Evolutionary conservation across 768 basidiomycete genomes (phyloP).

Genomic region (Clitopilus passeckerianus): DNA sequence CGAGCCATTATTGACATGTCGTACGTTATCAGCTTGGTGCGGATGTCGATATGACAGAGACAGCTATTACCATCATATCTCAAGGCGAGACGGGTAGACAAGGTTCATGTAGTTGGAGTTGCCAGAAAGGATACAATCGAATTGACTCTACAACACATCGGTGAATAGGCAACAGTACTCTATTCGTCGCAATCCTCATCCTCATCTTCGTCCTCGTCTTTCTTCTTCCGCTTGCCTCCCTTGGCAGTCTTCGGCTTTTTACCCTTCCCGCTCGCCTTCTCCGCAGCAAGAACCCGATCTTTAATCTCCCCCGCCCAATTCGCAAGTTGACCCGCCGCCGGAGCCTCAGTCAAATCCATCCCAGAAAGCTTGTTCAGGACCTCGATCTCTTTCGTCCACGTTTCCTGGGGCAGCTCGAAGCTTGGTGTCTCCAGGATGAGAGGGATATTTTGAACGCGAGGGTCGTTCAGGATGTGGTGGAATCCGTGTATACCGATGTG

Average conservation of each 20-base stretch:
- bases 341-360: background rate
- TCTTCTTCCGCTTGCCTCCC: constrained; percentile 13
- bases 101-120: too few relatives aligned
- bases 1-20: too few relatives aligned
- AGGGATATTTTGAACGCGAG: constrained; percentile 63
- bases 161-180: background rate
- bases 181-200: constrained; percentile 13
- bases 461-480: constrained; percentile 61
- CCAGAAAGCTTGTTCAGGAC: constrained; percentile 45
- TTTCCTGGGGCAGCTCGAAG: constrained; percentile 51
- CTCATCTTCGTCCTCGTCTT: constrained; percentile 12
- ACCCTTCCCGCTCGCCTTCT: constrained; percentile 1
- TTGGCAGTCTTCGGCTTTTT: constrained; percentile 1
- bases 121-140: too few relatives aligned
- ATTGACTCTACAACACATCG: too few relatives aligned
- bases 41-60: too few relatives aligned
- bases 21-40: too few relatives aligned
- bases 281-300: constrained; percentile 11
- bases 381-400: constrained; percentile 73
- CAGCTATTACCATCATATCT: too few relatives aligned
- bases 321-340: background rate
- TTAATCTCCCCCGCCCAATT: constrained; percentile 9
- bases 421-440: constrained; percentile 81
- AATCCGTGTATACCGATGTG: constrained; percentile 62
- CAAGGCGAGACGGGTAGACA: too few relatives aligned